phyloP scores from a whole-genome alignment of 805 yeast species.

The Peterozyma xylosa region DNA sequence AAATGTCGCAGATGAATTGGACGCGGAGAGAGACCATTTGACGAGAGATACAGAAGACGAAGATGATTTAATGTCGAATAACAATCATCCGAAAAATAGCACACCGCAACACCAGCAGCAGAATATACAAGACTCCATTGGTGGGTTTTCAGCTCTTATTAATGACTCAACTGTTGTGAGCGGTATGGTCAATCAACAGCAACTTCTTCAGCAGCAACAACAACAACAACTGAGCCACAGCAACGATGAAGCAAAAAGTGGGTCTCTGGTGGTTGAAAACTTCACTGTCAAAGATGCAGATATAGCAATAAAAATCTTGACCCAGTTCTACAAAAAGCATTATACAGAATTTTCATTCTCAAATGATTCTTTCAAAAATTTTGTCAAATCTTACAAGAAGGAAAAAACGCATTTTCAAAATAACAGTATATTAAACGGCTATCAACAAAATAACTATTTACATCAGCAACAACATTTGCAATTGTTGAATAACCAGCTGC shows the following conservation, averaged over 20 bases:
- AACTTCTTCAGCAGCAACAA: background rate
- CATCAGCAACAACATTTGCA: too few relatives aligned
- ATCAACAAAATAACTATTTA: too few relatives aligned
- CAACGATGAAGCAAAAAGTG: background rate
- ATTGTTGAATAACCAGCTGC: too few relatives aligned
- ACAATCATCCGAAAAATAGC: background rate
- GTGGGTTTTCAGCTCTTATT: too few relatives aligned
- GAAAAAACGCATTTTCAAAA: background rate
- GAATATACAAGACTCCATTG: background rate
- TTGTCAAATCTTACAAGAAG: background rate
- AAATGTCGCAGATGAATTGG: background rate
- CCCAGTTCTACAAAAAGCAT: background rate
- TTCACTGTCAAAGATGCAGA: background rate
- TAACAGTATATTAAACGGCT: too few relatives aligned
- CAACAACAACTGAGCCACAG: background rate
- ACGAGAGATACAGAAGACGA: background rate
- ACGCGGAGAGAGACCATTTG: conserved; percentile 1
- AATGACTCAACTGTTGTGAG: background rate
- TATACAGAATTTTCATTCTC: background rate
- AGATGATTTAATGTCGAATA: background rate
- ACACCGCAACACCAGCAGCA: background rate
- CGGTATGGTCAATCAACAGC: background rate
- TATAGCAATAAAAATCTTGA: background rate
- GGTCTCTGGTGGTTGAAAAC: background rate
- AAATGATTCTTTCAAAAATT: background rate